Percentiles rank a stretch among this genome's conserved stretches.
Evolutionary conservation across 257 asterid genomes (phyloP).

Genomic region (Gardenia jasminoides): DNA sequence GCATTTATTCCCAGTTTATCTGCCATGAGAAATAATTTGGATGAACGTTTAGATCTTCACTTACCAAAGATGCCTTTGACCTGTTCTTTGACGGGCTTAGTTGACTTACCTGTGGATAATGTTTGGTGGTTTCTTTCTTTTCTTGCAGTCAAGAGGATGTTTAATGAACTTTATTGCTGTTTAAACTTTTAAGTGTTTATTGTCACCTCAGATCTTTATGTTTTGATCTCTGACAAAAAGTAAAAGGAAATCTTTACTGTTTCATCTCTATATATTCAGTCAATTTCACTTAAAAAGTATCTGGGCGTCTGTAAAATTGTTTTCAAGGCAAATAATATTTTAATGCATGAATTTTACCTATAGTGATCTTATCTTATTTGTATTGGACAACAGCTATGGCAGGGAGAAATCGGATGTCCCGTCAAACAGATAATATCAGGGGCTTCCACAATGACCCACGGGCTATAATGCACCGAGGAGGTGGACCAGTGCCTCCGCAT

Average conservation of each 20-base stretch:
- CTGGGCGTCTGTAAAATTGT: not conserved
- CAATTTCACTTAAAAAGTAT: not conserved
- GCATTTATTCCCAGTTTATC: not conserved
- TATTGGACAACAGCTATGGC: constrained; percentile 42
- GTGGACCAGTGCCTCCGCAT: constrained; percentile 53
- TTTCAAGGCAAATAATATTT: not conserved
- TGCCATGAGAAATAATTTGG: not conserved
- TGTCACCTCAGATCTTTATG: not conserved
- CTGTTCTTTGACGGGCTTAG: not conserved
- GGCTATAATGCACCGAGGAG: constrained; percentile 41
- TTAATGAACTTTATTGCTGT: not conserved
- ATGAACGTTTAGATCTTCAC: not conserved
- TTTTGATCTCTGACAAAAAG: not conserved
- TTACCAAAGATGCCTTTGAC: not conserved
- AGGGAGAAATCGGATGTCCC: constrained; percentile 69
- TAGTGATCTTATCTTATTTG: not conserved
- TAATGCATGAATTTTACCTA: not conserved
- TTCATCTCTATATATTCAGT: not conserved
- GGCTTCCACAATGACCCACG: constrained; percentile 57
- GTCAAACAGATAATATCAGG: constrained; percentile 46
- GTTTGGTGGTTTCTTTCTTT: not conserved
- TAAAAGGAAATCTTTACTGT: not conserved
- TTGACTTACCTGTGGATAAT: not conserved
- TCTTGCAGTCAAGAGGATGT: too few relatives aligned
- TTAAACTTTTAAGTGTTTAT: not conserved